phyloP scores from a whole-genome alignment of 345 rosid genomes.

The Heritiera littoralis region DNA sequence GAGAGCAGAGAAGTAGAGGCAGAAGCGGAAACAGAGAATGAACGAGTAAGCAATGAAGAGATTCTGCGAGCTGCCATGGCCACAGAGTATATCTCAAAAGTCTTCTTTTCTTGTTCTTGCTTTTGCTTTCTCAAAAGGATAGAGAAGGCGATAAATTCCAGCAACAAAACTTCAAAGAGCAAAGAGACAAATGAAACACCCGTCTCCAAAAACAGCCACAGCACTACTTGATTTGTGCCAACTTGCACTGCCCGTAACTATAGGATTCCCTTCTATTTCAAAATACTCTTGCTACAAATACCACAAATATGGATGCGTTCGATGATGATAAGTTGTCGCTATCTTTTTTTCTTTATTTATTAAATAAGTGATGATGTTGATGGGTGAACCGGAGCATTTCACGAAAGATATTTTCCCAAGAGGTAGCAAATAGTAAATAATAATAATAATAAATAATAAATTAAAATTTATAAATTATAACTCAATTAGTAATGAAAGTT shows the following conservation, averaged over 20 bases:
- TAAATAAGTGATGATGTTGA: background rate
- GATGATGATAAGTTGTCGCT: background rate
- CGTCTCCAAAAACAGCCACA: background rate
- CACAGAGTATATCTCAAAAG: background rate
- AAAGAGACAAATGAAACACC: background rate
- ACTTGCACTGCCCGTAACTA: background rate
- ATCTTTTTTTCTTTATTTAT: background rate
- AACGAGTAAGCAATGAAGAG: constrained; percentile 53
- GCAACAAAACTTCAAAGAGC: no score
- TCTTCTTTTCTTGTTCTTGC: background rate
- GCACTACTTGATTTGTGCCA: background rate
- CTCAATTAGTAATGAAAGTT: no score
- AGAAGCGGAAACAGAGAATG: constrained; percentile 43
- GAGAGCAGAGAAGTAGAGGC: constrained; percentile 38
- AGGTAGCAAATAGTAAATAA: no score
- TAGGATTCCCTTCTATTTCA: background rate
- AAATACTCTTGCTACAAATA: background rate
- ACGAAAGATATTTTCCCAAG: background rate
- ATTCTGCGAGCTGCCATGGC: constrained; percentile 68
- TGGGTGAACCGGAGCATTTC: background rate
- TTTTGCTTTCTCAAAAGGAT: background rate
- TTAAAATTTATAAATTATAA: no score
- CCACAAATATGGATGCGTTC: background rate
- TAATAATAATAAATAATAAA: no score
- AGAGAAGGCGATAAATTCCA: no score